A percentile compares a stretch with the other conserved stretches of the same genome.
Conservation (phyloP, 192 early-diverging fungal genomes). For the Phycomyces nitens region DNA sequence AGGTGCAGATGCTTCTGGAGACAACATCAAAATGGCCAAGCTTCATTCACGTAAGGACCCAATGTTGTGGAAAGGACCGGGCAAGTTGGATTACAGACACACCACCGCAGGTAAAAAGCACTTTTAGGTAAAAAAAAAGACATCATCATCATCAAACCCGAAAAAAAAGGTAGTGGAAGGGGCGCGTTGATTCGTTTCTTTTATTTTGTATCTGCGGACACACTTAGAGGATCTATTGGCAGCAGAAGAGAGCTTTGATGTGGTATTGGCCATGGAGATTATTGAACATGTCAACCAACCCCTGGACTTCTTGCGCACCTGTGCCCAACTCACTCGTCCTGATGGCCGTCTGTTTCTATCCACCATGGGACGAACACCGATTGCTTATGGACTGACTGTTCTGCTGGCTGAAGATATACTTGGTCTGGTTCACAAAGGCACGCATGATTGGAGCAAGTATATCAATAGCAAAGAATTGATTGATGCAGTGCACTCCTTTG, state of each 20-base stretch:
- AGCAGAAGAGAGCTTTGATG: conserved; percentile 62
- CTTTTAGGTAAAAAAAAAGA: conserved; percentile 20
- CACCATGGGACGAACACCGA: conserved; percentile 85
- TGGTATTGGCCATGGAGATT: conserved; percentile 84
- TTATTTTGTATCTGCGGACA: neutral
- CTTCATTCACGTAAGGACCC: conserved; percentile 72
- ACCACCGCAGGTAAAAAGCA: conserved; percentile 54
- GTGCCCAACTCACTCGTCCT: conserved; percentile 54
- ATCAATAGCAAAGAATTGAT: conserved; percentile 72
- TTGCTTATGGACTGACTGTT: conserved; percentile 75
- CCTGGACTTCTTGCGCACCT: conserved; percentile 61
- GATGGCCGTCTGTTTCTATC: conserved; percentile 76
- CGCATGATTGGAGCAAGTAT: conserved; percentile 85
- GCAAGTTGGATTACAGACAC: conserved; percentile 57
- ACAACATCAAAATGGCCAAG: conserved; percentile 79
- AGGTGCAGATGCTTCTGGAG: conserved; percentile 83
- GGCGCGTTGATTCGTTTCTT: neutral
- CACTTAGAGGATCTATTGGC: conserved; percentile 57
- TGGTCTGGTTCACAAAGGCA: conserved; percentile 74
- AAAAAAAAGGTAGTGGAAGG: too few species aligned
- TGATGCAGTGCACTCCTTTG: conserved; percentile 43
- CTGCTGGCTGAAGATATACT: conserved; percentile 79
- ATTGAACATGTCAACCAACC: conserved; percentile 90
- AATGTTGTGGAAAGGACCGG: conserved; percentile 43
- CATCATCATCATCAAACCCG: too few species aligned